phyloP scores from a whole-genome alignment of 1,139 yeast genomes.

The Suhomyces yuchorum region DNA sequence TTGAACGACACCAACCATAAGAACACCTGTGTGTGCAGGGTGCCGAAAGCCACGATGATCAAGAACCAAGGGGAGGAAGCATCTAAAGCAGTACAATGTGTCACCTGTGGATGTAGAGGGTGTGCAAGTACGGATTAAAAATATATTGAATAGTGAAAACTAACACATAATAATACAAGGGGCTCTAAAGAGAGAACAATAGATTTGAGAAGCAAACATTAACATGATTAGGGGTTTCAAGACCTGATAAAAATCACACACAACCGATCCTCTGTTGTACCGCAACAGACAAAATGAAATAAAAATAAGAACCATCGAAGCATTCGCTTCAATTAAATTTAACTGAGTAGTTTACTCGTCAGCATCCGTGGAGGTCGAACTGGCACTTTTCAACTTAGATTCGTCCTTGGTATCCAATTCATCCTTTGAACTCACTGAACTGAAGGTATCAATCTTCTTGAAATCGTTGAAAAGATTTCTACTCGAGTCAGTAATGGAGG shows the following conservation, averaged over 20 bases:
- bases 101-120: conserved; percentile 88
- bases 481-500: conserved; percentile 17
- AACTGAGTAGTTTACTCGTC: conserved; percentile 7
- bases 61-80: conserved; percentile 34
- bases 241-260: conserved; percentile 3
- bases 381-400: conserved; percentile 2
- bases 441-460: conserved; percentile 18
- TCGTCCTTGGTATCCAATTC: conserved; percentile 8
- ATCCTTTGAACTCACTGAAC: conserved; percentile 13
- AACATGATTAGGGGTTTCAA: conserved; percentile 1
- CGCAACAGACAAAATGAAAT: conserved; percentile 9
- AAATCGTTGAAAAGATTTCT: conserved; percentile 26
- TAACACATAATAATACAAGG: conserved; percentile 12
- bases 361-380: conserved; percentile 11
- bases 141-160: conserved; percentile 4
- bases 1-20: conserved; percentile 64
- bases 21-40: conserved; percentile 81
- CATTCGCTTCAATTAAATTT: background rate
- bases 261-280: conserved; percentile 9
- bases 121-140: conserved; percentile 77
- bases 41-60: conserved; percentile 59
- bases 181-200: conserved; percentile 1
- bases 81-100: conserved; percentile 56
- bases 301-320: conserved; percentile 3
- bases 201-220: conserved; percentile 4